Conservation (phyloP, 208 protist species). For the Leishmania martiniquensis region DNA sequence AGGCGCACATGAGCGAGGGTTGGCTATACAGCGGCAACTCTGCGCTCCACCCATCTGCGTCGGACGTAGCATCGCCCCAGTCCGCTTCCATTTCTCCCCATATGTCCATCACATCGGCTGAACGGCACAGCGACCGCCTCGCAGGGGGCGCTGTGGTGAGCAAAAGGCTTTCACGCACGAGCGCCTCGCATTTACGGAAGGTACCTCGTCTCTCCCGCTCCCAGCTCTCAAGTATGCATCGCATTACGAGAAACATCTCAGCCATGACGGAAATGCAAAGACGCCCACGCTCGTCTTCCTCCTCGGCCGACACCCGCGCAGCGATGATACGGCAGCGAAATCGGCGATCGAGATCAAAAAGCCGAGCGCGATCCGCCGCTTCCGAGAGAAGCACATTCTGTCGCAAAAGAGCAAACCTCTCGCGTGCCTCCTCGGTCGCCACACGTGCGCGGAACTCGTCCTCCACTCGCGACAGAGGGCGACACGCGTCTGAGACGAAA, state of each 20-base stretch:
- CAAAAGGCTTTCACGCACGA: background rate
- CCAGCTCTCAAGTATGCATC: conserved; percentile 1
- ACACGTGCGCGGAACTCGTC: conserved; percentile 9
- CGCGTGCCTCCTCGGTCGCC: background rate
- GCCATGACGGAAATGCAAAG: conserved; percentile 5
- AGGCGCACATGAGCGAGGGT: background rate
- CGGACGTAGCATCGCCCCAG: conserved; percentile 7
- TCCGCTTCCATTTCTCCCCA: conserved; percentile 9
- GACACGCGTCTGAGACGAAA: conserved; percentile 17
- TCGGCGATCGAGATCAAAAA: conserved; percentile 6
- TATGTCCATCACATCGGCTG: conserved; percentile 1
- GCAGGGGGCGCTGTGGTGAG: background rate
- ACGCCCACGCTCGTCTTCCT: background rate
- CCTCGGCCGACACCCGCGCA: conserved; percentile 5
- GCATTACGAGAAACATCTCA: background rate
- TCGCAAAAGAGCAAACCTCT: background rate
- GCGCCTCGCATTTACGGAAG: conserved; percentile 2
- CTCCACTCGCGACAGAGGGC: conserved; percentile 17
- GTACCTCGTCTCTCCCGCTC: background rate
- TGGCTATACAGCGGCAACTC: background rate
- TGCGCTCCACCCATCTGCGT: conserved; percentile 1
- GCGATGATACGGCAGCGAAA: background rate
- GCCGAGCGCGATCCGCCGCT: background rate
- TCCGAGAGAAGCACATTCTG: conserved; percentile 2
- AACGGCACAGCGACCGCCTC: background rate